Percentiles rank a stretch among this genome's conserved stretches.
Conservation (phyloP, 2,329 filamentous ascomycete species). For the Tolypocladium album region DNA sequence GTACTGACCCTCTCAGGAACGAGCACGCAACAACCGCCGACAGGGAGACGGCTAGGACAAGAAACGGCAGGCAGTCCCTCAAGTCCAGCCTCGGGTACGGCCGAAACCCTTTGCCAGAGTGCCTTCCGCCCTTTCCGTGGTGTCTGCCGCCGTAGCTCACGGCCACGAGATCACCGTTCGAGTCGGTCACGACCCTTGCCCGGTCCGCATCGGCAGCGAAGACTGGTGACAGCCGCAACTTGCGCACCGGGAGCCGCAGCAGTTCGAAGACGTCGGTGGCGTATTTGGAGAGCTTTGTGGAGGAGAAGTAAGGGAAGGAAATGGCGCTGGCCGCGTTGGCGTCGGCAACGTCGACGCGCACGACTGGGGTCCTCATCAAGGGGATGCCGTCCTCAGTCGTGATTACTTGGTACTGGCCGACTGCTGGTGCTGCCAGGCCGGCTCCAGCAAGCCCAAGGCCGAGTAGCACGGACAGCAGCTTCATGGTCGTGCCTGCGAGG, state of each 20-base stretch:
- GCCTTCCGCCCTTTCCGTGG: not conserved
- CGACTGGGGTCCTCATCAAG: not conserved
- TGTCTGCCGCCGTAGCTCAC: not conserved
- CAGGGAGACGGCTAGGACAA: slow-evolving; percentile 7
- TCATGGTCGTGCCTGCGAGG: not conserved
- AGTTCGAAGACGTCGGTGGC: slow-evolving; percentile 3
- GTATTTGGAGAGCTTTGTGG: not conserved
- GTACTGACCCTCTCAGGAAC: slow-evolving; percentile 8
- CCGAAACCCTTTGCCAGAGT: not conserved
- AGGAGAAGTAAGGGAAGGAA: not conserved
- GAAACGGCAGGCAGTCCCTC: slow-evolving; percentile 7
- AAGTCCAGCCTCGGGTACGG: slow-evolving; percentile 4
- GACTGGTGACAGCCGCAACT: slow-evolving; percentile 5
- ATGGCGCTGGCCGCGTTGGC: not conserved
- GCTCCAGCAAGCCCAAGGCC: slow-evolving; percentile 2
- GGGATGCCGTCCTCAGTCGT: slow-evolving; percentile 1
- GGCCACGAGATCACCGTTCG: slow-evolving; percentile 8
- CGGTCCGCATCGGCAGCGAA: slow-evolving; percentile 3
- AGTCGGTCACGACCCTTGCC: slow-evolving; percentile 5
- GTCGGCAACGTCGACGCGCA: slow-evolving; percentile 2
- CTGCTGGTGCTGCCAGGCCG: slow-evolving; percentile 4
- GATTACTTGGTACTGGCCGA: not conserved
- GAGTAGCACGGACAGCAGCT: not conserved
- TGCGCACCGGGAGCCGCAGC: slow-evolving; percentile 1
- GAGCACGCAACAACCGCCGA: slow-evolving; percentile 7